Base-by-base conservation (phyloP, 768 basidiomycete species). In the Naganishia vishniacii region DNA sequence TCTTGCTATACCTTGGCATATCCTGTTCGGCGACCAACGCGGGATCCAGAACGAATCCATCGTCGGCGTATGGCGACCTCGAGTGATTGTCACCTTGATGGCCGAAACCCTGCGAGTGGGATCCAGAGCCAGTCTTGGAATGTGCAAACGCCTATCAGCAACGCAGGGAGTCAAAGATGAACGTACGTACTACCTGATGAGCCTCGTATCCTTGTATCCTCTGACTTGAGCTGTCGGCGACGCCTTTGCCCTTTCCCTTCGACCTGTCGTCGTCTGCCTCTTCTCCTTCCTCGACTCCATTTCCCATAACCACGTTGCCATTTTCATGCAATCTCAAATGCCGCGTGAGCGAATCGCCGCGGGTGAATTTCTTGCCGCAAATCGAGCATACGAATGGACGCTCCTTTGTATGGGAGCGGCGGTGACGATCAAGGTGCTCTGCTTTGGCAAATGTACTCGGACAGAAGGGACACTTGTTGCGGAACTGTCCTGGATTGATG, bases 321-420 rank as follows among this genome's bases (percentile, higher is more conserved):
- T 82, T 79, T 61, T 82, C 81, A 77, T 94, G 92, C 49, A 89
- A 91, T 66, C 89, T 83, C 64, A 86, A 73, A 74, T 97, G 93
- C 76, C 94, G 90, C 23, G 83, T 84, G 42, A 97, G 82, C 71
- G 93, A 93, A 74, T 94, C 93, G 72, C 86, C 86, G 72, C 91
- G 81, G 68, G 88, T 89, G 77, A 95, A 95, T 65, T 83, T 82
- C 81, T 89, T 90, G 71, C 81, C 80, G 75, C 91, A 94, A 26
- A 80, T 78, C 46, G 82, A 79, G 73, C 91, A 92, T 60, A 81
- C 80, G 77, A 84, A 93, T 0, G 91, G 91, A 41, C 86, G 80
- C 76, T 93, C 91, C 83, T 89, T 83, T 28, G 90, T 92, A 73
- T 94, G 91, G 9, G 90, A 91, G 64, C 89, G 83, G 31, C 91